These are phyloP conservation scores for Sutorius eximius DNA, from an alignment of 1,284 basidiomycete species.

Conservation along the genomic window DNA sequence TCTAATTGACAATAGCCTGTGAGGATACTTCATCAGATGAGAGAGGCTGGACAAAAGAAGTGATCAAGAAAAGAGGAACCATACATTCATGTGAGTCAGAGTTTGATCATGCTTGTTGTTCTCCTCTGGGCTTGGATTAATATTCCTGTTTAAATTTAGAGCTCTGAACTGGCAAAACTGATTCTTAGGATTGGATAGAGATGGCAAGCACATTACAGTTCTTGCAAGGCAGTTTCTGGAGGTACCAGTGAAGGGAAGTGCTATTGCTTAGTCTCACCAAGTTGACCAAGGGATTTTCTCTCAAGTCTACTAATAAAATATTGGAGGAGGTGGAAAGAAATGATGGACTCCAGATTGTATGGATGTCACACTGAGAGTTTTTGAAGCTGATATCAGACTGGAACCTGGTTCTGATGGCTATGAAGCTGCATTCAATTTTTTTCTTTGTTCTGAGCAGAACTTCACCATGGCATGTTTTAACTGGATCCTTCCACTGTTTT, in stretches of 20 bases:
- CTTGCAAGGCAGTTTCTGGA: constrained; percentile 5
- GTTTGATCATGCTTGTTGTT: no score
- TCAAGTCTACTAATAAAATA: not conserved
- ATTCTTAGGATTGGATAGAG: constrained; percentile 3
- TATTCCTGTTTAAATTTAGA: not conserved
- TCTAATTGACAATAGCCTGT: no score
- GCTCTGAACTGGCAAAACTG: not conserved
- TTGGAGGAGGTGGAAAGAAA: not conserved
- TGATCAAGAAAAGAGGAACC: no score
- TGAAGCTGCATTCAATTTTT: constrained; percentile 15
- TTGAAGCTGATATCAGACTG: not conserved
- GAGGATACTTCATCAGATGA: no score
- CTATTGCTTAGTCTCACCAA: not conserved
- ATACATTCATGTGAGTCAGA: no score
- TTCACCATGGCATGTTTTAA: constrained; percentile 8
- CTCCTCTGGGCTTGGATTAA: no score
- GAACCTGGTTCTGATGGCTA: not conserved
- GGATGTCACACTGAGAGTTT: not conserved
- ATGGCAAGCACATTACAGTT: not conserved
- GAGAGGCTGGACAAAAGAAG: no score
- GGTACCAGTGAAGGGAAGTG: constrained; percentile 14
- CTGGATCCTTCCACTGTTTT: not conserved
- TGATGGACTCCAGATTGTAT: no score
- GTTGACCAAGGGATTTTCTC: no score
- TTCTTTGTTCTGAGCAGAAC: constrained; percentile 10